Evolutionary conservation across 192 early-diverging fungal species (phyloP), one percentile per base, ranked within the genome.

Genomic region (Blastocladiella britannica): DNA sequence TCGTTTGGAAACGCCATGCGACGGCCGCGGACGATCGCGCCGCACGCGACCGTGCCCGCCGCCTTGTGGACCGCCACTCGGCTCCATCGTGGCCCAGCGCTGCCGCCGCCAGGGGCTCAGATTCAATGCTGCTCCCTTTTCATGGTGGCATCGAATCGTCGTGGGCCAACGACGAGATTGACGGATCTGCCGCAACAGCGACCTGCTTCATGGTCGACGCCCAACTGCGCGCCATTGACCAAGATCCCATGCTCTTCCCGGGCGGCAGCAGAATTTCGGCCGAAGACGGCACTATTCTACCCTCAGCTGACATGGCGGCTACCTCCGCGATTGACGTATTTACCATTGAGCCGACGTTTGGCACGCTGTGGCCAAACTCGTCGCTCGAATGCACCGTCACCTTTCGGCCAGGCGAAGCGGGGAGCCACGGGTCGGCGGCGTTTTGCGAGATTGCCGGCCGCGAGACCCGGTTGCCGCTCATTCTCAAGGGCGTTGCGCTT

Each of bases 391-490:
- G 73, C 22, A 72, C 28, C 29, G 65, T 81, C 22, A 37, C 60
- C 26, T 81, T 80, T 63, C 53, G 54, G 22, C 74, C 79, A 2
- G 51, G 23, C 5, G 59, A 56, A 12, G 66, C 75, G 5, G 77
- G 74, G 0, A 26, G 55, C 12, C 66, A 69, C 25, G 9, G 56
- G 20, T 28, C 55, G 12, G 66, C 60, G 1, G 63, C 62, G 3
- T 81, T 67, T 54, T 80, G 74, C 58, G 72, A 80, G 31, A 67
- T 80, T 3, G 60, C 54, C n/a, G 79, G 79, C 15, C 43, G 76
- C 25, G 78, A 79, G 53, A 63, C 59, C 4, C 58, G 79, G 20
- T 58, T 81, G 20, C 74, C 79, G 5, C 56, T 81, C 5, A 29
- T 64, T 12, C 37, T 81, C 12, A 75, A 71, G 64, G 79, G 79